phyloP scores from a whole-genome alignment of 305 asterid species.

The Vinca major region DNA sequence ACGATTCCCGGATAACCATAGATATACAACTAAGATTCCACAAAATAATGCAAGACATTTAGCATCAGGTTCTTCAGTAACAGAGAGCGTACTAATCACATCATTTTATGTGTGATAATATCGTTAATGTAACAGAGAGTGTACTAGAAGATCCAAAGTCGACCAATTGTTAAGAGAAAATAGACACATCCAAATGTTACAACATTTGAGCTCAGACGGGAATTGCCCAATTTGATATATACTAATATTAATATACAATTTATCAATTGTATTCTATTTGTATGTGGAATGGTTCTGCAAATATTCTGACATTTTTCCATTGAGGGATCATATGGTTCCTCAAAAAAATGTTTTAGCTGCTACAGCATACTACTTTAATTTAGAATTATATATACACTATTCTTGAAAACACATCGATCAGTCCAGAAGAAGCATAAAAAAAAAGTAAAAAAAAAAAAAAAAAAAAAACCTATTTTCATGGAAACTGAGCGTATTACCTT shows the following conservation, averaged over 20 bases:
- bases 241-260: neutral
- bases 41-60: neutral
- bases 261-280: no score
- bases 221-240: neutral
- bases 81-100: no score
- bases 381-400: slow-evolving; percentile 1
- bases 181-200: neutral
- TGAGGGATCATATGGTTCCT: neutral
- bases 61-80: slow-evolving; percentile 1
- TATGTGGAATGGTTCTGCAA: neutral
- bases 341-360: neutral
- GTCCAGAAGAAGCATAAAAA: neutral
- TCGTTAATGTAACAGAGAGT: no score
- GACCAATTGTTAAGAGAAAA: neutral
- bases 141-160: no score
- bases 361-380: neutral
- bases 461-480: neutral
- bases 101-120: no score
- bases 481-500: slow-evolving; percentile 4
- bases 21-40: neutral
- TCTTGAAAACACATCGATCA: neutral
- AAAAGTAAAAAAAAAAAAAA: neutral
- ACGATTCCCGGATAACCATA: neutral
- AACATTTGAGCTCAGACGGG: neutral
- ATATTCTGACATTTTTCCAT: no score